A percentile compares a stretch with the other conserved stretches of the same genome.
Conservation (phyloP, 768 basidiomycete species). For the Auricularia sp. region DNA sequence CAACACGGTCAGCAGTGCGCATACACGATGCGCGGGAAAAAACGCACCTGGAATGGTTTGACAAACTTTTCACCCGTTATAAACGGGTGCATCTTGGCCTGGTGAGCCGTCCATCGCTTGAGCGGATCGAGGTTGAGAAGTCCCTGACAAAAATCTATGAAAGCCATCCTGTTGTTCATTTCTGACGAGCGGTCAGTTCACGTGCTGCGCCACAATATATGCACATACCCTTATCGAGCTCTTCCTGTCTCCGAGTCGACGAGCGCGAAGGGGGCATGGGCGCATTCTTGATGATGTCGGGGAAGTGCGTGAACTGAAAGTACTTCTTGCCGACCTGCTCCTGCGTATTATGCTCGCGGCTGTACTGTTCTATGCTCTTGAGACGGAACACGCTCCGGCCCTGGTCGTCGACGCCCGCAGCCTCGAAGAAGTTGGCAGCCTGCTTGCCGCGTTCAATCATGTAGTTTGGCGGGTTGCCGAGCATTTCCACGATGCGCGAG, state of each 20-base stretch:
- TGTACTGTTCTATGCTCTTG: conserved; percentile 91
- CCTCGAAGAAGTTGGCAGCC: conserved; percentile 85
- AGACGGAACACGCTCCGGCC: conserved; percentile 74
- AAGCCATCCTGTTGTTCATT: conserved; percentile 84
- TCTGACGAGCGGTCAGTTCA: conserved; percentile 39
- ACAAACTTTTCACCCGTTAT: conserved; percentile 95
- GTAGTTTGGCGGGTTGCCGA: conserved; percentile 88
- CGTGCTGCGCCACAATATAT: not conserved
- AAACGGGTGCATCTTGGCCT: conserved; percentile 91
- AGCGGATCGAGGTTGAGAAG: conserved; percentile 90
- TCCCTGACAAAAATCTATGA: conserved; percentile 96
- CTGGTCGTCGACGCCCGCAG: conserved; percentile 56
- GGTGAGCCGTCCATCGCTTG: conserved; percentile 94
- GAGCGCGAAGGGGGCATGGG: conserved; percentile 70
- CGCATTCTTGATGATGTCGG: conserved; percentile 92
- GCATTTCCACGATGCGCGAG: conserved; percentile 94
- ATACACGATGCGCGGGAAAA: not conserved
- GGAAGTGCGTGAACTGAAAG: conserved; percentile 87
- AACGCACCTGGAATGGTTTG: conserved; percentile 69
- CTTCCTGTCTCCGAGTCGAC: conserved; percentile 55
- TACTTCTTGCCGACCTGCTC: conserved; percentile 99
- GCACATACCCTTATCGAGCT: conserved; percentile 77
- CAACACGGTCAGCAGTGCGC: not conserved
- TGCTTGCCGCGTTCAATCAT: conserved; percentile 98
- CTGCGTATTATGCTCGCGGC: conserved; percentile 85